Evolutionary conservation across 2,329 filamentous ascomycete species (phyloP).

Genomic region (Phialophora expanda): DNA sequence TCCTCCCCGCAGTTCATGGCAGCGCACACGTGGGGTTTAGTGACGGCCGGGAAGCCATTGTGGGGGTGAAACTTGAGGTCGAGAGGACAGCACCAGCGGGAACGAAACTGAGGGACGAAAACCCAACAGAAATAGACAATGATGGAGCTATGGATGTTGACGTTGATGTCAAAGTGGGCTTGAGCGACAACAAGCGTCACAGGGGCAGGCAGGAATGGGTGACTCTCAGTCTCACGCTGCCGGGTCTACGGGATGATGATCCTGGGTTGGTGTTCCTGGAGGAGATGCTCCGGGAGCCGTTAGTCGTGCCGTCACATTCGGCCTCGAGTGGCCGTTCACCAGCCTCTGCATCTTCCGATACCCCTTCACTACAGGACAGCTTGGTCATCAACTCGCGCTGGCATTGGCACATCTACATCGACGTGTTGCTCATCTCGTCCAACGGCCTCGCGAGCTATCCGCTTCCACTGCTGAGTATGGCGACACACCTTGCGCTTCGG

Average conservation of each 20-base stretch:
- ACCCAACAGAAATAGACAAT: conserved; percentile 13
- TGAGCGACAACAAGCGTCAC: conserved; percentile 40
- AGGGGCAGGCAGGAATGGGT: conserved; percentile 72
- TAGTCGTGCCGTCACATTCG: conserved; percentile 63
- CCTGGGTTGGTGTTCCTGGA: conserved; percentile 83
- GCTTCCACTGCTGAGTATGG: conserved; percentile 87
- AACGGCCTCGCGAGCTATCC: conserved; percentile 71
- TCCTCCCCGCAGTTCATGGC: conserved; percentile 87
- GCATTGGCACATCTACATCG: conserved; percentile 95
- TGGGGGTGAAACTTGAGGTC: conserved; percentile 93
- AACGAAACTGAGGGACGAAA: conserved; percentile 10
- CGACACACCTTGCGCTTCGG: conserved; percentile 89
- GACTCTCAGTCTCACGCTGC: conserved; percentile 89
- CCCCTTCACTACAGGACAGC: conserved; percentile 60
- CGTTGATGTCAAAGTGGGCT: conserved; percentile 39
- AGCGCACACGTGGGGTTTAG: conserved; percentile 92
- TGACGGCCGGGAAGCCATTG: conserved; percentile 93
- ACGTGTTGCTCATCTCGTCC: conserved; percentile 76
- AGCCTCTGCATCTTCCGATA: too few relatives aligned
- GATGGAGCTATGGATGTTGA: conserved; percentile 27
- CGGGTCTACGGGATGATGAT: conserved; percentile 89
- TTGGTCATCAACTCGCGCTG: conserved; percentile 88
- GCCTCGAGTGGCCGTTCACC: background rate
- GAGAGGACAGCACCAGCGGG: conserved; percentile 64
- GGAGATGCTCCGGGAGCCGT: conserved; percentile 84